A percentile compares a stretch with the other conserved stretches of the same genome.
These are phyloP conservation scores for Candolleomyces aberdarensis DNA, from an alignment of 768 basidiomycete species.

Conservation along the genomic window DNA sequence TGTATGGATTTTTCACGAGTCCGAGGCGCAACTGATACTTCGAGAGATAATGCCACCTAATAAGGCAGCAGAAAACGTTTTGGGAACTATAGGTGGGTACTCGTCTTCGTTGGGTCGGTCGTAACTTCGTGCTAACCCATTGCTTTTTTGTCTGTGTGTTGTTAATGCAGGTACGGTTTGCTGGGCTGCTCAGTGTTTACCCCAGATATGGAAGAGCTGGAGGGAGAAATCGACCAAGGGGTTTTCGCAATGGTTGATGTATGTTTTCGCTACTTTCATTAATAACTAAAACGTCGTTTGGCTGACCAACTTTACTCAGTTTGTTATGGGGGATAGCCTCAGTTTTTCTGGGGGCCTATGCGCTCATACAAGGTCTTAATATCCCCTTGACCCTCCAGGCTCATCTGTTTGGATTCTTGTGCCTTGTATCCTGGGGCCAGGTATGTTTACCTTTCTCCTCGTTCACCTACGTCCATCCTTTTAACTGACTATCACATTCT, in stretches of 20 bases:
- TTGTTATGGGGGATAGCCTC: constrained; percentile 60
- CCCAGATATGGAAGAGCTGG: constrained; percentile 74
- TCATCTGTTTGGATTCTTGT: constrained; percentile 59
- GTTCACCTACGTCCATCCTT: neutral
- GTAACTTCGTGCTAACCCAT: too few relatives aligned
- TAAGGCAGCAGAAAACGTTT: too few relatives aligned
- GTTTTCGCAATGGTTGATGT: constrained; percentile 68
- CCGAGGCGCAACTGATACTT: too few relatives aligned
- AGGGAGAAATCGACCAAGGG: constrained; percentile 65
- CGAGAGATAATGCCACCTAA: too few relatives aligned
- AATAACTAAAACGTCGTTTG: neutral
- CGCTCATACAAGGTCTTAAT: constrained; percentile 62
- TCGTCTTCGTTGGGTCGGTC: too few relatives aligned
- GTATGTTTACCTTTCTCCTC: constrained; percentile 26
- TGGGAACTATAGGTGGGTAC: too few relatives aligned
- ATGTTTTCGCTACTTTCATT: constrained; percentile 14
- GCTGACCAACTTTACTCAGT: constrained; percentile 24
- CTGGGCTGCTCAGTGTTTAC: constrained; percentile 66
- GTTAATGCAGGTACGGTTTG: constrained; percentile 51
- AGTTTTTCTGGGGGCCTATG: constrained; percentile 64
- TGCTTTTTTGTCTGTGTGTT: neutral
- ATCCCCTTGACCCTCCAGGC: constrained; percentile 71
- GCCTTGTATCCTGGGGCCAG: constrained; percentile 65
- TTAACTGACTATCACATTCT: neutral
- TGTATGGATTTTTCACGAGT: too few relatives aligned